Base-by-base conservation (phyloP, 1,139 yeast species). In the Sugiyamaella novakii region DNA sequence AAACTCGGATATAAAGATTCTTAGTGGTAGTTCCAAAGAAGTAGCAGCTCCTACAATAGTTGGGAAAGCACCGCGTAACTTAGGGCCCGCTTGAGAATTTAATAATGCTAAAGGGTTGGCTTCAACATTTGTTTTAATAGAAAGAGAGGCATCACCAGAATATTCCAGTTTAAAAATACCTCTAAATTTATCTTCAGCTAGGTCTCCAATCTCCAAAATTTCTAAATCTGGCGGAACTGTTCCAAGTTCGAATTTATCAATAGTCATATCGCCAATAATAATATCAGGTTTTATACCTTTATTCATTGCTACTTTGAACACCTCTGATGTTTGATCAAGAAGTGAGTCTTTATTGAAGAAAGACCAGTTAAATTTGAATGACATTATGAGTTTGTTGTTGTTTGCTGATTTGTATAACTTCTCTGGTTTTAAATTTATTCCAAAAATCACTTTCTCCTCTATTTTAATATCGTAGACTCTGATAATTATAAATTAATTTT, bases 341-440 rank as follows among this genome's bases (percentile, higher is more conserved):
- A 87, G 74, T 30, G 81, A 74, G 46, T 81, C 83, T 47, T 84
- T 76, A 61, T 84, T 85, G 39, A 84, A 72, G 14, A 87, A 75
- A 56, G 79, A 77, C 95, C 95, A 86, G 68, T 84, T 80, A 55
- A 86, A 84, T 56, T 80, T 80, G 63, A 86, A 84, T 17, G 92
- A 84, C 94, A 85, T 85, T 11, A n/a, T 25, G 21, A 17, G 30
- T 11, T 8, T 19, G n/a, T n/a, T n/a, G n/a, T n/a, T n/a, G n/a
- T n/a, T n/a, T n/a, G n/a, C n/a, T n/a, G n/a, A n/a, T n/a, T n/a
- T n/a, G n/a, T n/a, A n/a, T n/a, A n/a, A n/a, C n/a, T n/a, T n/a
- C n/a, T n/a, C n/a, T n/a, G n/a, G n/a, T n/a, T n/a, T n/a, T n/a
- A n/a, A n/a, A n/a, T n/a, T n/a, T n/a, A n/a, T n/a, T n/a, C n/a